These are phyloP conservation scores for Suillus plorans DNA, from an alignment of 768 basidiomycete genomes.

Conservation along the genomic window DNA sequence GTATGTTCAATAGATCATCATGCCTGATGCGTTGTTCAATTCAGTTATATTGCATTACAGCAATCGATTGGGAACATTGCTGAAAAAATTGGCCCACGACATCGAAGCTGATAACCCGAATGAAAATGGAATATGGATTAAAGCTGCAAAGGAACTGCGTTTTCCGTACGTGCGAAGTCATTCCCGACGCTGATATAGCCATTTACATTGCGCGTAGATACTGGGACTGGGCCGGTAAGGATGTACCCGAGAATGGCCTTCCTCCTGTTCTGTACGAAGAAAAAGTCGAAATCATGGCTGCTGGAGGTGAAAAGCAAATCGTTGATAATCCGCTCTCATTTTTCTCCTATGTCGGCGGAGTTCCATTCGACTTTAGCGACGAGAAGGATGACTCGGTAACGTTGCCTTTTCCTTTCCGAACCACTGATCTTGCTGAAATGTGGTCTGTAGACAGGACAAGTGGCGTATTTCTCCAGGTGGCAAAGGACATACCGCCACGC, in stretches of 20 bases:
- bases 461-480: slow-evolving; percentile 23
- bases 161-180: slow-evolving; percentile 22
- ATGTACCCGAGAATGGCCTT: slow-evolving; percentile 18
- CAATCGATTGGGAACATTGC: slow-evolving; percentile 29
- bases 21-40: not conserved
- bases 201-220: slow-evolving; percentile 14
- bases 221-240: slow-evolving; percentile 30
- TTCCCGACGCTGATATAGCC: not conserved
- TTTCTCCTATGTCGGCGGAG: slow-evolving; percentile 13
- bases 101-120: slow-evolving; percentile 20
- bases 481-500: slow-evolving; percentile 19
- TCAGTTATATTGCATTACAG: slow-evolving; percentile 9
- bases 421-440: not conserved
- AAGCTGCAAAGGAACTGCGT: slow-evolving; percentile 22
- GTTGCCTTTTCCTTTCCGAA: not conserved
- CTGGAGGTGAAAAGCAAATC: slow-evolving; percentile 5
- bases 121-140: slow-evolving; percentile 21
- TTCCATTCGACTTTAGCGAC: slow-evolving; percentile 22
- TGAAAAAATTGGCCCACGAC: slow-evolving; percentile 20
- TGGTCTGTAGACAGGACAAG: slow-evolving; percentile 8
- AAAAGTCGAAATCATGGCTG: slow-evolving; percentile 10
- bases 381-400: slow-evolving; percentile 6
- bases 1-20: slow-evolving; percentile 9
- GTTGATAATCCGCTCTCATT: slow-evolving; percentile 22
- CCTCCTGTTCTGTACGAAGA: slow-evolving; percentile 21